phyloP scores from a whole-genome alignment of 768 basidiomycete species.

The Leccinum broughii region DNA sequence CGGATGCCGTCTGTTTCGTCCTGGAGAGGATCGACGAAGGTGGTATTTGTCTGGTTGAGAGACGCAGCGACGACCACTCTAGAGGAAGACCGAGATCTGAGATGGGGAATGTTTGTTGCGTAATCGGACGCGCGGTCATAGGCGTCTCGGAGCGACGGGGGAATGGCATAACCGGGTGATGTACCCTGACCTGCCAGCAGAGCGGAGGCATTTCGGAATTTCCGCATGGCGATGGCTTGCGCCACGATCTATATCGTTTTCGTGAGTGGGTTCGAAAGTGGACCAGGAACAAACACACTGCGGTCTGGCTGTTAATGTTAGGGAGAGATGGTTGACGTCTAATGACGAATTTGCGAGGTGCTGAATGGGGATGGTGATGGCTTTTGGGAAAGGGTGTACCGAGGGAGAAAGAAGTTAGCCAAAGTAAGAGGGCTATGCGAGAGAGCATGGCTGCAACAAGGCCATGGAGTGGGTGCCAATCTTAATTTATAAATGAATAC shows the following conservation, averaged over 20 bases:
- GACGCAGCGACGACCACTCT: neutral
- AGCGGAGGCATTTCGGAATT: conserved; percentile 20
- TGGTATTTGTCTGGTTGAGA: neutral
- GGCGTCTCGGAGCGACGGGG: conserved; percentile 11
- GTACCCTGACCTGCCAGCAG: conserved; percentile 13
- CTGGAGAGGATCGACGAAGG: conserved; percentile 30
- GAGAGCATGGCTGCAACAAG: conserved; percentile 14
- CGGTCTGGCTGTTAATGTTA: conserved; percentile 1
- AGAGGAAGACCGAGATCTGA: conserved; percentile 1
- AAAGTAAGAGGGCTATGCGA: conserved; percentile 3
- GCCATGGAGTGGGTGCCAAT: neutral
- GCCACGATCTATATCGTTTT: conserved; percentile 13
- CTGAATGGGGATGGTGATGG: neutral
- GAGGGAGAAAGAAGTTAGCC: conserved; percentile 7
- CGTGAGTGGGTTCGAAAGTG: conserved; percentile 1
- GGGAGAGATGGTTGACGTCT: neutral
- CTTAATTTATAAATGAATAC: conserved; percentile 3
- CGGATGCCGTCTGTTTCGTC: conserved; percentile 40
- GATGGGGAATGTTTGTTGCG: conserved; percentile 12
- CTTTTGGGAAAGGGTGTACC: conserved; percentile 12
- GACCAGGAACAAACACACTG: conserved; percentile 9
- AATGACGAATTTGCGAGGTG: neutral
- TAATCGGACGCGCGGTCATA: conserved; percentile 25
- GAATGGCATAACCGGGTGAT: conserved; percentile 9
- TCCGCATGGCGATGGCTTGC: conserved; percentile 13